Evolutionary conservation across 768 basidiomycete species (phyloP).

Genomic region (Lyophyllum decastes): DNA sequence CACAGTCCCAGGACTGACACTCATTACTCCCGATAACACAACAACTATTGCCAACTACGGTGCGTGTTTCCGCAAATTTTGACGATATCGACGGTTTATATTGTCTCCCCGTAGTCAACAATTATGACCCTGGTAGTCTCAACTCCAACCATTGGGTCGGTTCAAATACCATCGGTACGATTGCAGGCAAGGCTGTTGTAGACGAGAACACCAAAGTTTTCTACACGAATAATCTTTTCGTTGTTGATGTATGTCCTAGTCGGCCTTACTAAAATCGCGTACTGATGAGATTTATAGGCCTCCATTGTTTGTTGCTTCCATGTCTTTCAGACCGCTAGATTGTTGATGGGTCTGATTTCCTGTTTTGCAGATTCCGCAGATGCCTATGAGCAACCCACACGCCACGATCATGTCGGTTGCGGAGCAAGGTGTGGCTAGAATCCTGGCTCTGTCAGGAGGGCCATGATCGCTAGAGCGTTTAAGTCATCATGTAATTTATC

Average conservation of each 20-base stretch:
- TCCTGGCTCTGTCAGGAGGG: conserved; percentile 55
- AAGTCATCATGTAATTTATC: neutral
- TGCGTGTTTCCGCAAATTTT: conserved; percentile 17
- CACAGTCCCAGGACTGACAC: conserved; percentile 47
- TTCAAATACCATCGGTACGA: conserved; percentile 46
- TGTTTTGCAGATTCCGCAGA: conserved; percentile 40
- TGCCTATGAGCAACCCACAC: conserved; percentile 61
- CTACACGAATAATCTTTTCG: conserved; percentile 50
- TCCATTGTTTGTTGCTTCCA: conserved; percentile 29
- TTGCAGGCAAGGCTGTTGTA: too few relatives aligned
- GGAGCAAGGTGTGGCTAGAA: conserved; percentile 57
- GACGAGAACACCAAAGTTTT: conserved; percentile 59
- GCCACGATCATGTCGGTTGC: conserved; percentile 57
- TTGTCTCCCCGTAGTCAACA: conserved; percentile 39
- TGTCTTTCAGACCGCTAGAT: neutral
- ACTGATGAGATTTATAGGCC: conserved; percentile 21
- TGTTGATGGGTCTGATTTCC: neutral
- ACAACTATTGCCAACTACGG: conserved; percentile 56
- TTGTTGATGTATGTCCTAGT: conserved; percentile 45
- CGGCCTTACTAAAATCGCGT: neutral
- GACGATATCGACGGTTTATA: neutral
- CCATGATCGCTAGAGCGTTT: conserved; percentile 28
- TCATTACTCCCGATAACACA: conserved; percentile 63
- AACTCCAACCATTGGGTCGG: conserved; percentile 71
- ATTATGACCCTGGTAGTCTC: conserved; percentile 29